Percentiles rank a stretch among this genome's conserved stretches.
Evolutionary conservation across 1,139 yeast species (phyloP).

Genomic region (Kodamaea ohmeri): DNA sequence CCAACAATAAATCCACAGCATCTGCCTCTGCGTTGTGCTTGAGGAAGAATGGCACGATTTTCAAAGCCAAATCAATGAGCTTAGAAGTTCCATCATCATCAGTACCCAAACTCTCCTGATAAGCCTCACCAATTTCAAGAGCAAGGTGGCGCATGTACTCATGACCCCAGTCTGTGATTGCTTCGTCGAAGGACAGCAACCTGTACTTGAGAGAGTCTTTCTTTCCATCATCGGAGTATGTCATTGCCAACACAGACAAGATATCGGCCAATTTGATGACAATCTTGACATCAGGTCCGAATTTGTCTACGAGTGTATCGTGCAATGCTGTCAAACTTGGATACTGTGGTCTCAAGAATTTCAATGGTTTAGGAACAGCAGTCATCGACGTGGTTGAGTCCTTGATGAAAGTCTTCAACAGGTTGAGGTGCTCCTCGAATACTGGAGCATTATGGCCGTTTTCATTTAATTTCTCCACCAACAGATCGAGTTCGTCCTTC

Average conservation of each 20-base stretch:
- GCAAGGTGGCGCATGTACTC: slow-evolving; percentile 96
- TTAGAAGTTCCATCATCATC: slow-evolving; percentile 44
- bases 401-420: slow-evolving; percentile 74
- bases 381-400: slow-evolving; percentile 98
- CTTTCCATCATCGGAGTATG: slow-evolving; percentile 81
- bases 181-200: slow-evolving; percentile 58
- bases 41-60: slow-evolving; percentile 85
- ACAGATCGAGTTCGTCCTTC: slow-evolving; percentile 80
- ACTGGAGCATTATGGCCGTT: slow-evolving; percentile 42
- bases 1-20: slow-evolving; percentile 90
- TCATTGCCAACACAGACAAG: slow-evolving; percentile 92
- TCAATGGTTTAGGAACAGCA: slow-evolving; percentile 97
- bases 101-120: slow-evolving; percentile 61
- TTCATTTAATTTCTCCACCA: slow-evolving; percentile 71
- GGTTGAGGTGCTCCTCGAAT: slow-evolving; percentile 58
- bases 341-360: slow-evolving; percentile 88
- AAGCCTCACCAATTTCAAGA: slow-evolving; percentile 87
- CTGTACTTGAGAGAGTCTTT: slow-evolving; percentile 82
- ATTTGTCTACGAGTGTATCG: slow-evolving; percentile 60
- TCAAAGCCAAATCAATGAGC: slow-evolving; percentile 64
- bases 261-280: slow-evolving; percentile 63
- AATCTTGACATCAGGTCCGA: slow-evolving; percentile 25
- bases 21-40: slow-evolving; percentile 98
- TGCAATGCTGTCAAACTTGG: slow-evolving; percentile 63
- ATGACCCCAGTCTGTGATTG: slow-evolving; percentile 93